Evolutionary conservation across 257 asterid genomes (phyloP).

Genomic region (Solanum ossicruentum): DNA sequence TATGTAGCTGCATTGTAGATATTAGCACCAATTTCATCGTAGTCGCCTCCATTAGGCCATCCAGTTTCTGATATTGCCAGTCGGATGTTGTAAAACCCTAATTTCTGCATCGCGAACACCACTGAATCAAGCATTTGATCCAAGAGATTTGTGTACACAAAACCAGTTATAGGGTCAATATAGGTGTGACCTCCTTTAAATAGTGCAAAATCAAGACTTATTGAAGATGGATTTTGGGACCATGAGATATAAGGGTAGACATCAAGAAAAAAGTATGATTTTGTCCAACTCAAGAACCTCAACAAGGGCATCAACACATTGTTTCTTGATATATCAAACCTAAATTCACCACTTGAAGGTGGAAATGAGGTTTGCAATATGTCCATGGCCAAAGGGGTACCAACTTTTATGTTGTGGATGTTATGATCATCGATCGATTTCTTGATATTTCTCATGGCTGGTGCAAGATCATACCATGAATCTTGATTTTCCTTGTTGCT

Average conservation of each 20-base stretch:
- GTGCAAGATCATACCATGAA: slow-evolving; percentile 53
- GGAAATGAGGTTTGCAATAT: slow-evolving; percentile 40
- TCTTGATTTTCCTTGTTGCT: slow-evolving; percentile 8
- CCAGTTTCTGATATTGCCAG: slow-evolving; percentile 61
- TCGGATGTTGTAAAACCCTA: slow-evolving; percentile 26
- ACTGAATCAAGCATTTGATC: slow-evolving; percentile 71
- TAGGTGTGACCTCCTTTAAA: slow-evolving; percentile 15
- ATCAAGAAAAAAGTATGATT: slow-evolving; percentile 43
- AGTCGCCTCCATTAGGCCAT: slow-evolving; percentile 75
- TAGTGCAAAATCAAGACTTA: slow-evolving; percentile 42
- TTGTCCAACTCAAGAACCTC: slow-evolving; percentile 36
- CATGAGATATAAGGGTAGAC: slow-evolving; percentile 54
- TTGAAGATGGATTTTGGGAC: slow-evolving; percentile 25
- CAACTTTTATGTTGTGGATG: slow-evolving; percentile 53
- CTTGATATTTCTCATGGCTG: slow-evolving; percentile 48
- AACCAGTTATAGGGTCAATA: slow-evolving; percentile 34
- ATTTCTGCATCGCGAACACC: slow-evolving; percentile 38
- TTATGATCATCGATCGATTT: slow-evolving; percentile 17
- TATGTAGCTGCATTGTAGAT: slow-evolving; percentile 55
- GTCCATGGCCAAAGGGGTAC: slow-evolving; percentile 73
- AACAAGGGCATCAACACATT: slow-evolving; percentile 33
- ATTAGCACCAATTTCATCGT: slow-evolving; percentile 59
- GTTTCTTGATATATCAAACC: slow-evolving; percentile 21
- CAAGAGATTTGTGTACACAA: slow-evolving; percentile 42
- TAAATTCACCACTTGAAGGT: slow-evolving; percentile 56